phyloP scores from a whole-genome alignment of 495 filamentous ascomycete genomes.

The Trichoderma erinaceum region DNA sequence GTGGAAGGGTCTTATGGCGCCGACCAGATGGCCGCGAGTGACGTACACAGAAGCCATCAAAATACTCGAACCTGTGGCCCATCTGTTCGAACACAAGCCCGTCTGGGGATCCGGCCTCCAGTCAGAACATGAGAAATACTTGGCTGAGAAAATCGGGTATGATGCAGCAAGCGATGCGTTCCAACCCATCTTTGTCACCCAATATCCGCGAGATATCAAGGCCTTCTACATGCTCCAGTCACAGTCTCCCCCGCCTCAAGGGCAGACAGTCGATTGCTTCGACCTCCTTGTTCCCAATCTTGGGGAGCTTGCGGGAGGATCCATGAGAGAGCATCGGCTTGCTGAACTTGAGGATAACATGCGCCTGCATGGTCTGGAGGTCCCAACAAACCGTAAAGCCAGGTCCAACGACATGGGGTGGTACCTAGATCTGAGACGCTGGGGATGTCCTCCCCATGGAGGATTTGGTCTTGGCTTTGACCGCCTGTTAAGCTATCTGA shows the following conservation, averaged over 20 bases:
- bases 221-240: constrained; percentile 92
- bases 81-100: constrained; percentile 60
- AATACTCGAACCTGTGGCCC: constrained; percentile 55
- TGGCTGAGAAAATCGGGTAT: constrained; percentile 64
- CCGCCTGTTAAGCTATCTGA: constrained; percentile 77
- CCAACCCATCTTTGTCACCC: constrained; percentile 80
- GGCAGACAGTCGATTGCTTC: constrained; percentile 80
- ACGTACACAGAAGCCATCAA: constrained; percentile 77
- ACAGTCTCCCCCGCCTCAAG: constrained; percentile 15
- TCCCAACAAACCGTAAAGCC: constrained; percentile 16
- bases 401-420: constrained; percentile 55
- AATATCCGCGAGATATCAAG: constrained; percentile 82
- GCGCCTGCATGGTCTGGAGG: constrained; percentile 26
- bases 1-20: constrained; percentile 58
- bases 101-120: constrained; percentile 71
- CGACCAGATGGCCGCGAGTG: constrained; percentile 65
- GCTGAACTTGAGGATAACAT: constrained; percentile 65
- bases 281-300: constrained; percentile 87
- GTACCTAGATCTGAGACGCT: constrained; percentile 92
- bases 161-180: constrained; percentile 31
- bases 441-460: constrained; percentile 91
- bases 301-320: constrained; percentile 87
- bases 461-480: constrained; percentile 95
- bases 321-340: constrained; percentile 84
- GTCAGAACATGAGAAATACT: constrained; percentile 86